Percentiles rank a stretch among this genome's conserved stretches.
These are phyloP conservation scores for Novymonas esmeraldas DNA, from an alignment of 208 protist species.

Conservation along the genomic window DNA sequence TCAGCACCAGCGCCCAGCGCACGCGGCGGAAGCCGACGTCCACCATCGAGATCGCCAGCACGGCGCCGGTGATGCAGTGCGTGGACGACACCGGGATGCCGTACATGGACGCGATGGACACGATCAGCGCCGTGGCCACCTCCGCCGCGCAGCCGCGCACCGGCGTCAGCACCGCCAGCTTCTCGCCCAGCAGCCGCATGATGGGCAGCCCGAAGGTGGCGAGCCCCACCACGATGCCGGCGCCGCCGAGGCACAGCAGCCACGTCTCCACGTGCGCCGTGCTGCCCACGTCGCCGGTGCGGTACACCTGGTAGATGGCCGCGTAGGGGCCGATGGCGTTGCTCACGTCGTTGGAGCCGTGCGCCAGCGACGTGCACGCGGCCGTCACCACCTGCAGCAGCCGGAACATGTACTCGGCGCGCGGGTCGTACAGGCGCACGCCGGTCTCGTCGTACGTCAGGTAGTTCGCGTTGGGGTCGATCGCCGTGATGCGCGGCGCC, in stretches of 20 bases:
- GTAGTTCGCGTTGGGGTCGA: no score
- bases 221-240: conserved; percentile 61
- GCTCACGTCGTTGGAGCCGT: conserved; percentile 76
- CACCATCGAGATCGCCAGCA: conserved; percentile 73
- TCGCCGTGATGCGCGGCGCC: no score
- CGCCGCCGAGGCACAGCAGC: conserved; percentile 63
- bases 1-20: conserved; percentile 64
- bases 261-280: conserved; percentile 44
- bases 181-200: conserved; percentile 65
- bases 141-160: conserved; percentile 66
- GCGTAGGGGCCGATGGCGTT: conserved; percentile 71
- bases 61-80: conserved; percentile 86
- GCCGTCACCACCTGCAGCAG: conserved; percentile 80
- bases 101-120: conserved; percentile 69
- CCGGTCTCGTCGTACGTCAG: no score
- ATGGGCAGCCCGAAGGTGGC: conserved; percentile 63
- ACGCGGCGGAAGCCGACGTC: conserved; percentile 59
- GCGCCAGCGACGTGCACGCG: conserved; percentile 70
- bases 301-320: conserved; percentile 65
- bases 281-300: conserved; percentile 23
- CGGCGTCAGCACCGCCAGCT: conserved; percentile 69
- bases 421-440: conserved; percentile 39
- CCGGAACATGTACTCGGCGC: conserved; percentile 64
- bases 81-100: conserved; percentile 88
- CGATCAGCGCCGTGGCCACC: conserved; percentile 60